phyloP scores from a whole-genome alignment of 345 rosid genomes.

The Ceriops zippeliana region DNA sequence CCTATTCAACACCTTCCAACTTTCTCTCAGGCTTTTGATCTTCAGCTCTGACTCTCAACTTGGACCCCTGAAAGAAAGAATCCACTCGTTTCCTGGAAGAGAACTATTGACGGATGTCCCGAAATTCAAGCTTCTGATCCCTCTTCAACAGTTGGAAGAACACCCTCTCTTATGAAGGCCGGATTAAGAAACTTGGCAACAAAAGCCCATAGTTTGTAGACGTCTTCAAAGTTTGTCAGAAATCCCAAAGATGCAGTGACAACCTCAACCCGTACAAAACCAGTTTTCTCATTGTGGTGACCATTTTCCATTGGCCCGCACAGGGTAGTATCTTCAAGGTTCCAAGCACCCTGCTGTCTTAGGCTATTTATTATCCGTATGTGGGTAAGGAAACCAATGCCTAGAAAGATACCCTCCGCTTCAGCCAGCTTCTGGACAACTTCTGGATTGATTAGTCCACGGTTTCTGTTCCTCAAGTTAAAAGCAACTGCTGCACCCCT shows the following conservation, averaged over 20 bases:
- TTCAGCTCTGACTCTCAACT: slow-evolving; percentile 32
- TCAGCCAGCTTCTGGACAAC: slow-evolving; percentile 89
- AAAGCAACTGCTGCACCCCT: slow-evolving; percentile 97
- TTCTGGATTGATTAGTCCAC: slow-evolving; percentile 84
- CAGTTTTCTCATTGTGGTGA: slow-evolving; percentile 47
- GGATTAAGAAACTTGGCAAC: slow-evolving; percentile 90
- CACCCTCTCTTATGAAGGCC: slow-evolving; percentile 54
- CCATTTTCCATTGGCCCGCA: slow-evolving; percentile 75
- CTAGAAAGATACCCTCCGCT: slow-evolving; percentile 82
- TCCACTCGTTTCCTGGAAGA: slow-evolving; percentile 13
- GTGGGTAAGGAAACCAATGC: slow-evolving; percentile 88
- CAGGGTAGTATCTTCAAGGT: slow-evolving; percentile 53
- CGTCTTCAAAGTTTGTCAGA: slow-evolving; percentile 94
- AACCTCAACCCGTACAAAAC: slow-evolving; percentile 77
- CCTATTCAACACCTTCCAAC: slow-evolving; percentile 2
- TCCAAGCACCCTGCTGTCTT: slow-evolving; percentile 41
- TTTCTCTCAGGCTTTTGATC: slow-evolving; percentile 24
- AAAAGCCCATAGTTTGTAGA: slow-evolving; percentile 83
- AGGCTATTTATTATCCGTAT: slow-evolving; percentile 63
- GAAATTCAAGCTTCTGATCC: slow-evolving; percentile 47
- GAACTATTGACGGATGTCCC: slow-evolving; percentile 12
- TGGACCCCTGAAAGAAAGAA: slow-evolving; percentile 6
- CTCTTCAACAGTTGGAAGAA: slow-evolving; percentile 76
- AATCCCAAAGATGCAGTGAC: slow-evolving; percentile 95
- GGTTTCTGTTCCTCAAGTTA: slow-evolving; percentile 65